These are phyloP conservation scores for Pseudogymnoascus sp. DNA, from an alignment of 2,329 filamentous ascomycete species.

Conservation along the genomic window DNA sequence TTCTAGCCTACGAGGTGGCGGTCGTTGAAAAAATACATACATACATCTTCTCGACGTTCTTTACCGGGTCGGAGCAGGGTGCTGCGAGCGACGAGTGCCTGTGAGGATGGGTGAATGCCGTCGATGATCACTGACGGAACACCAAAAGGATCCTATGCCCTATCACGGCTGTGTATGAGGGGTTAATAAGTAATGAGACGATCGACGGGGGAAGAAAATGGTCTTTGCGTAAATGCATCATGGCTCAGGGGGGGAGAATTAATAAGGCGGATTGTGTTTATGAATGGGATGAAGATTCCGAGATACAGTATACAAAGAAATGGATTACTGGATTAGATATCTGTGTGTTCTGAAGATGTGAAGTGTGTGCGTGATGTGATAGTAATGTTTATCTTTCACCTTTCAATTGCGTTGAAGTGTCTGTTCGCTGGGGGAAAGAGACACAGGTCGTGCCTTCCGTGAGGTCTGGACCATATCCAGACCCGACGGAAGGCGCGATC, in stretches of 20 bases:
- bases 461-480: no score
- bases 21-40: not conserved
- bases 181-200: not conserved
- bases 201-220: not conserved
- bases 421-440: not conserved
- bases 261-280: not conserved
- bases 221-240: not conserved
- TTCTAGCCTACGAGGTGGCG: not conserved
- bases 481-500: not conserved
- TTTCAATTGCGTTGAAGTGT: not conserved
- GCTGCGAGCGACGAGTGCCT: not conserved
- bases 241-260: not conserved
- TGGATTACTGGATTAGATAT: conserved; percentile 1
- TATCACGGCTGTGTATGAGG: not conserved
- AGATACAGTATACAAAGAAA: not conserved
- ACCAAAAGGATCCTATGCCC: not conserved
- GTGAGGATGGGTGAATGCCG: not conserved
- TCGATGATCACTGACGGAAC: conserved; percentile 1
- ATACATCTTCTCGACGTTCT: conserved; percentile 3
- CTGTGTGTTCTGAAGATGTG: not conserved
- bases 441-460: no score
- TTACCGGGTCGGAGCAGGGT: not conserved
- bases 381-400: not conserved
- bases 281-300: not conserved
- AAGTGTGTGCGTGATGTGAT: not conserved